These are phyloP conservation scores for Cucurbita argyrosperma DNA, from an alignment of 306 rosid genomes.

Conservation along the genomic window DNA sequence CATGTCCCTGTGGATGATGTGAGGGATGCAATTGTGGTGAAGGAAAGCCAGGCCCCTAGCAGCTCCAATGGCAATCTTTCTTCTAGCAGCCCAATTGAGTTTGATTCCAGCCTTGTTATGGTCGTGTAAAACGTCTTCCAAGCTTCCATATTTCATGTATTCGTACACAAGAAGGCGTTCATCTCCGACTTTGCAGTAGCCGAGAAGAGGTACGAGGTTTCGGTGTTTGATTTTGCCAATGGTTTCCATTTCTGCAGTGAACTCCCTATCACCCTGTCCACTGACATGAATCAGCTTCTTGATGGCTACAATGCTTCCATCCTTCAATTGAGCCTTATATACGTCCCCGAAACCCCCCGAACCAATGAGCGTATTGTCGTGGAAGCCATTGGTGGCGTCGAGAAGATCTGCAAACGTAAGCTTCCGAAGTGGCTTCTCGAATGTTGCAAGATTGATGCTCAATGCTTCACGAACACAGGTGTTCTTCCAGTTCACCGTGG, in stretches of 20 bases:
- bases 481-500: constrained; percentile 48
- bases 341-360: constrained; percentile 89
- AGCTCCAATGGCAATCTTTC: constrained; percentile 85
- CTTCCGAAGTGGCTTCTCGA: constrained; percentile 72
- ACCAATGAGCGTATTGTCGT: constrained; percentile 69
- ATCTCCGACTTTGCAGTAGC: constrained; percentile 88
- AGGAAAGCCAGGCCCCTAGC: constrained; percentile 89
- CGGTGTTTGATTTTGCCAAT: constrained; percentile 94
- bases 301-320: constrained; percentile 78
- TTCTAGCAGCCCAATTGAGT: constrained; percentile 68
- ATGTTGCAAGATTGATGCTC: constrained; percentile 80
- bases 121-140: constrained; percentile 84
- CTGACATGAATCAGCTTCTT: constrained; percentile 82
- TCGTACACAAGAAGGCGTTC: constrained; percentile 88
- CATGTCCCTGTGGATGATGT: constrained; percentile 95
- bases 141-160: constrained; percentile 84
- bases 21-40: constrained; percentile 85
- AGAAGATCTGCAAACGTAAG: constrained; percentile 90
- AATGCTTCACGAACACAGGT: constrained; percentile 68
- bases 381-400: constrained; percentile 79
- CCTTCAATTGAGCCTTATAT: constrained; percentile 82
- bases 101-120: constrained; percentile 54
- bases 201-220: constrained; percentile 83
- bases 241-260: constrained; percentile 98
- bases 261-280: constrained; percentile 95